Evolutionary conservation across 2,329 filamentous ascomycete genomes (phyloP).

Genomic region (Tolypocladium pustulatum): DNA sequence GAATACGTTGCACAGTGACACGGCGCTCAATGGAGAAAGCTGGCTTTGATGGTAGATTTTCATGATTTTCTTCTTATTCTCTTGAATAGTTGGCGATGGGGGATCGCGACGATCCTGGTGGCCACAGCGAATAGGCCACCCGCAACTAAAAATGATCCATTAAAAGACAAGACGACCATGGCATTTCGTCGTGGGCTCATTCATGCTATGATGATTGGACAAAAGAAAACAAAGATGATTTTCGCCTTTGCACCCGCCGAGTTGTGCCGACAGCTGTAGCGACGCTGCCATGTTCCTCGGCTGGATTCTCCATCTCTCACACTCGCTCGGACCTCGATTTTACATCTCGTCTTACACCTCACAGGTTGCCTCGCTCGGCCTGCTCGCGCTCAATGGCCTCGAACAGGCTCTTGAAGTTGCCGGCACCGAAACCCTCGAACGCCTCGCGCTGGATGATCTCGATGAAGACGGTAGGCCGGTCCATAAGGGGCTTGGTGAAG

Average conservation of each 20-base stretch:
- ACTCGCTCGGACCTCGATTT: background rate
- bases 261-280: background rate
- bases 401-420: constrained; percentile 91
- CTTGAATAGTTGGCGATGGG: background rate
- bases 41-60: background rate
- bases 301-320: background rate
- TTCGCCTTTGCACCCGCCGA: background rate
- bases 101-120: background rate
- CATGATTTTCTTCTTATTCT: background rate
- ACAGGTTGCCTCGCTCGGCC: constrained; percentile 74
- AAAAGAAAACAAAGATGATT: background rate
- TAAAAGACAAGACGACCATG: background rate
- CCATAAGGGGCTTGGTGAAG: constrained; percentile 83
- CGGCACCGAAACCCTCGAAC: constrained; percentile 86
- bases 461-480: constrained; percentile 88
- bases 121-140: background rate
- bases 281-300: background rate
- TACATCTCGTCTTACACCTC: constrained; percentile 4
- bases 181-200: constrained; percentile 1
- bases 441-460: constrained; percentile 92
- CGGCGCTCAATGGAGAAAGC: background rate
- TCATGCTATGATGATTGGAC: constrained; percentile 6
- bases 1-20: background rate
- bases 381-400: constrained; percentile 95
- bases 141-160: background rate